Base-by-base conservation (phyloP, 2,329 filamentous ascomycete genomes). In the Mycogone perniciosa region DNA sequence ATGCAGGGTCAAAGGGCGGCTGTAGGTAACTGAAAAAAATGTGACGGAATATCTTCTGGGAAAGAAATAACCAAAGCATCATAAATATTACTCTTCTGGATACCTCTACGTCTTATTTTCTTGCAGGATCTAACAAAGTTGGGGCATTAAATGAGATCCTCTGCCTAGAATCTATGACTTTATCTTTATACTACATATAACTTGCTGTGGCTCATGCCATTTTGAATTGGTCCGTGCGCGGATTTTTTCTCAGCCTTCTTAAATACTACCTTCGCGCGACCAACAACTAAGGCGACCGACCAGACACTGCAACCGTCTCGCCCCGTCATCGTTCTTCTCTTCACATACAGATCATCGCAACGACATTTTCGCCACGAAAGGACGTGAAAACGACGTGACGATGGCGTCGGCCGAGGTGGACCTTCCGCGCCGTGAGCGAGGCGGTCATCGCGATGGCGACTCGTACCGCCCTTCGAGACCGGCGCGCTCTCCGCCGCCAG, bases 341-440 rank as follows among this genome's bases (percentile, higher is more conserved):
- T 20, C 20, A 20, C 20, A 20, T 20, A 20, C 20, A 20, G 20
- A 20, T 20, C 20, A 20, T 20, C 20, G 20, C 20, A 20, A 20
- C 20, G 20, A 20, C 20, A 20, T 20, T 20, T 20, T 20, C 20
- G 20, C 20, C 20, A 20, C 20, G 20, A 20, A 20, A 20, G 20
- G 20, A 20, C 20, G 20, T 20, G 7, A n/a, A 45, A 37, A 31
- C 31, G 13, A 34, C 47, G 37, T 46, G 42, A 61, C 52, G 56
- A 75, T 76, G 73, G 73, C 74, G 48, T 74, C 74, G 57, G 71
- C 72, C 59, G 67, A 73, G 51, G 67, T 70, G 56, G 67, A 64
- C 54, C 67, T 69, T 52, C 68, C 68, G 54, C 68, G 62, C 57
- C 71, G 68, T 60, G 67, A 68, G 51, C 67, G 67, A 54, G 60